Base-by-base conservation (phyloP, 1,284 basidiomycete genomes). In the Ganoderma sinense region DNA sequence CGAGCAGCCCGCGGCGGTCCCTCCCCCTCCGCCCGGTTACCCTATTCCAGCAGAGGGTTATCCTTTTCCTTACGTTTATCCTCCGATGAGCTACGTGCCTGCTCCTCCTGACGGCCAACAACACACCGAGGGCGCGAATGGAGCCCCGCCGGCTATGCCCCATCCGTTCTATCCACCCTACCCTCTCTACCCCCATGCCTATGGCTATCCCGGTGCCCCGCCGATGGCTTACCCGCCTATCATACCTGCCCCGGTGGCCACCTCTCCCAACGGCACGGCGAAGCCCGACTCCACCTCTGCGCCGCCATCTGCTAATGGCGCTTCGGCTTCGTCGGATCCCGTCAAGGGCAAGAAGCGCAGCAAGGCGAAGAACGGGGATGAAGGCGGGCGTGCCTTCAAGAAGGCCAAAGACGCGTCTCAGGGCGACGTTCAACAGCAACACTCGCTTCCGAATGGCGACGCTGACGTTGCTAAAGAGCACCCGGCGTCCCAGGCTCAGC, bases 51-150 rank as follows among this genome's bases (percentile, higher is more conserved):
- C 85, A 13, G 89, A 89, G 72, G 84, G 85, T 1, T 89, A 86
- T 73, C 88, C 86, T 67, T 88, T 87, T 78, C 87, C 85, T 1
- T 84, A 88, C 68, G 88, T 86, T 72, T 88, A 88, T 40, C 76
- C 77, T 36, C 72, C 75, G 1, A 75, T 74, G 59, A 72, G 75
- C 6, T 78, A 76, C 58, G 69, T 72, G 23, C 73, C 73, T n/a
- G 67, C 84, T 0, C 73, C 82, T 5, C 75, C 83, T 16, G 80
- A 83, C 36, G 84, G 79, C 23, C 86, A 85, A 70, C 83, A 82
- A 18, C 73, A 75, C 40, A 65, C 72, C 4, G 75, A 77, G 16
- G 74, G 74, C 53, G 64, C 68, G 0, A 73, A 72, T 36, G 73
- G 71, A 26, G 71, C 66, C 4, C 80, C 84, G 39, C 75, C 73